Evolutionary conservation across 2,329 filamentous ascomycete genomes (phyloP).

Genomic region (Fusarium xyrophilum): DNA sequence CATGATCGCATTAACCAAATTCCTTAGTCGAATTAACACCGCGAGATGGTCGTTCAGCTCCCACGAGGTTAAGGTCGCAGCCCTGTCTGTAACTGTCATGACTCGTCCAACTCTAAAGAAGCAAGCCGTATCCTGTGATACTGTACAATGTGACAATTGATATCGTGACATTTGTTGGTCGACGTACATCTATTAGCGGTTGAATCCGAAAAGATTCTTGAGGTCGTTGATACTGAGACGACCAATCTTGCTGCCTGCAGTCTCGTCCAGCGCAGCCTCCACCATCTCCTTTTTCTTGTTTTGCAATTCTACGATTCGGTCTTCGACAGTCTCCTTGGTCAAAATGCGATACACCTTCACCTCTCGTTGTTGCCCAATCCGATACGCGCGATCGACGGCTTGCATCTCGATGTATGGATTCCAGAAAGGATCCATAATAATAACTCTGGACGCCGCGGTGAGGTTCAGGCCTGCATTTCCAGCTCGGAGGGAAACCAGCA

Average conservation of each 20-base stretch:
- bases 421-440: slow-evolving; percentile 94
- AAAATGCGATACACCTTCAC: slow-evolving; percentile 84
- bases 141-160: neutral
- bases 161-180: neutral
- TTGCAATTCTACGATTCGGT: slow-evolving; percentile 81
- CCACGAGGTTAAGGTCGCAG: neutral
- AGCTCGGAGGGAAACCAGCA: slow-evolving; percentile 83
- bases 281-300: slow-evolving; percentile 80
- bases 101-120: slow-evolving; percentile 7
- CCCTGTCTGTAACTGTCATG: neutral
- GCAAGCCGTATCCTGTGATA: neutral
- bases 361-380: slow-evolving; percentile 77
- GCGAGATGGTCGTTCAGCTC: neutral
- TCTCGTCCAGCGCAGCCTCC: slow-evolving; percentile 80
- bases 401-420: slow-evolving; percentile 94
- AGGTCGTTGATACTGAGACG: slow-evolving; percentile 72
- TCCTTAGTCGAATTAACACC: neutral
- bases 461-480: slow-evolving; percentile 88
- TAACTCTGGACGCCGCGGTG: slow-evolving; percentile 80
- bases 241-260: slow-evolving; percentile 69
- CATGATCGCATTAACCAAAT: neutral
- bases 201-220: slow-evolving; percentile 66
- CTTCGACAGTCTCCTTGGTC: slow-evolving; percentile 80
- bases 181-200: neutral
- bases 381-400: slow-evolving; percentile 87